Conservation (phyloP, 306 rosid species). For the Morella rubra region DNA sequence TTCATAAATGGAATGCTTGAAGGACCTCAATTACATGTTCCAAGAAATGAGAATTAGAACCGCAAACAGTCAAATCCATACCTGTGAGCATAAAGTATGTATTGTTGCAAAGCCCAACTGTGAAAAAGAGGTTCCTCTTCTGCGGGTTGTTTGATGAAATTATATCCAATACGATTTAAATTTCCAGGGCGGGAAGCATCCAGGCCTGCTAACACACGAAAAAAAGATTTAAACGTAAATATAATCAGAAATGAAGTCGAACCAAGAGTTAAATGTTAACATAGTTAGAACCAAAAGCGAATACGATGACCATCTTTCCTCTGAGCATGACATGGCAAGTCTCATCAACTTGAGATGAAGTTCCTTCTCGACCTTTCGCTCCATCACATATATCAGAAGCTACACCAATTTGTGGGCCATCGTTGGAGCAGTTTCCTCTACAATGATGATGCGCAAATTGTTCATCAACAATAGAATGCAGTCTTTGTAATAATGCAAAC, state of each 20-base stretch:
- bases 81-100: conserved; percentile 88
- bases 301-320: conserved; percentile 19
- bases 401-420: conserved; percentile 26
- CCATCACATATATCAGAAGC: conserved; percentile 25
- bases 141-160: conserved; percentile 49
- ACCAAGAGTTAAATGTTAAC: conserved; percentile 3
- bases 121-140: conserved; percentile 60
- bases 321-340: conserved; percentile 23
- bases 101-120: conserved; percentile 80
- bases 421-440: conserved; percentile 12
- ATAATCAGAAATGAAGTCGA: conserved; percentile 11
- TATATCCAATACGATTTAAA: conserved; percentile 56
- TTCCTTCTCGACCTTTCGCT: conserved; percentile 31
- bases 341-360: conserved; percentile 33
- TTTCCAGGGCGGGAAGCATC: conserved; percentile 33
- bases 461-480: conserved; percentile 46
- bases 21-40: neutral
- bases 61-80: conserved; percentile 19
- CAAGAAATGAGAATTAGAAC: neutral
- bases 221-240: conserved; percentile 15
- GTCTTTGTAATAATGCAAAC: conserved; percentile 69
- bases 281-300: neutral
- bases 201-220: conserved; percentile 33
- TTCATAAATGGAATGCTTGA: neutral
- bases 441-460: conserved; percentile 30